These are phyloP conservation scores for Starmerella scarabaei DNA, from an alignment of 805 yeast genomes.

Conservation along the genomic window DNA sequence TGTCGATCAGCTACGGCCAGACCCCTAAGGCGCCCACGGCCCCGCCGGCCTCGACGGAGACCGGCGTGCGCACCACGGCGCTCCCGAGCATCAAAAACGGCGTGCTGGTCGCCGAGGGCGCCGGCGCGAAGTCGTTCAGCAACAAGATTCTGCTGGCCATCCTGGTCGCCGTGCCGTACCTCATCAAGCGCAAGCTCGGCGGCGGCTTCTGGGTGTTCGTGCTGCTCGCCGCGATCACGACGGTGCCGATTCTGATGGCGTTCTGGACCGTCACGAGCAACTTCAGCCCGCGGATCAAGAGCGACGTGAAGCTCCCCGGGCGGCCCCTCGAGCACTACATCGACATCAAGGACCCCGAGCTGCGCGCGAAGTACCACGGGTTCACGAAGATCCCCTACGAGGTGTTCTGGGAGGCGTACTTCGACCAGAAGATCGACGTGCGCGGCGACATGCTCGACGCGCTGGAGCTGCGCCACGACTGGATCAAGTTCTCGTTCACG, in stretches of 20 bases:
- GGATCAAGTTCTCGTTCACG: constrained; percentile 77
- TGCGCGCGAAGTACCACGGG: constrained; percentile 58
- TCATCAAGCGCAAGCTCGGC: constrained; percentile 42
- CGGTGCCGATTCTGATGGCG: constrained; percentile 61
- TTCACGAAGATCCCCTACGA: constrained; percentile 75
- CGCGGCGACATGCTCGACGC: constrained; percentile 79
- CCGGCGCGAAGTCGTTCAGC: constrained; percentile 65
- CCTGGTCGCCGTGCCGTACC: constrained; percentile 47
- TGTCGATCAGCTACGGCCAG: constrained; percentile 27
- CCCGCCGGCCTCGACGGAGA: constrained; percentile 32
- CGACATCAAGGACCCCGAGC: constrained; percentile 63
- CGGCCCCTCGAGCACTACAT: constrained; percentile 67
- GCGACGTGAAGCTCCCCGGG: constrained; percentile 62
- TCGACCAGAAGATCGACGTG: constrained; percentile 70
- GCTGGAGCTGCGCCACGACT: constrained; percentile 79
- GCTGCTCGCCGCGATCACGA: constrained; percentile 42
- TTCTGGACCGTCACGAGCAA: constrained; percentile 73
- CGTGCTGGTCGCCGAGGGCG: constrained; percentile 83
- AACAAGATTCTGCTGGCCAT: constrained; percentile 42
- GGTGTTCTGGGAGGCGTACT: constrained; percentile 79
- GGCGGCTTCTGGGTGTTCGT: constrained; percentile 54
- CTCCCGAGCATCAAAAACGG: constrained; percentile 73
- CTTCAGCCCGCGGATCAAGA: constrained; percentile 68
- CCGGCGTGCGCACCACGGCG: constrained; percentile 33
- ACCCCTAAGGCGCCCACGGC: constrained; percentile 44